Base-by-base conservation (phyloP, 176 grass and related monocot genomes). In the Typha latifolia region DNA sequence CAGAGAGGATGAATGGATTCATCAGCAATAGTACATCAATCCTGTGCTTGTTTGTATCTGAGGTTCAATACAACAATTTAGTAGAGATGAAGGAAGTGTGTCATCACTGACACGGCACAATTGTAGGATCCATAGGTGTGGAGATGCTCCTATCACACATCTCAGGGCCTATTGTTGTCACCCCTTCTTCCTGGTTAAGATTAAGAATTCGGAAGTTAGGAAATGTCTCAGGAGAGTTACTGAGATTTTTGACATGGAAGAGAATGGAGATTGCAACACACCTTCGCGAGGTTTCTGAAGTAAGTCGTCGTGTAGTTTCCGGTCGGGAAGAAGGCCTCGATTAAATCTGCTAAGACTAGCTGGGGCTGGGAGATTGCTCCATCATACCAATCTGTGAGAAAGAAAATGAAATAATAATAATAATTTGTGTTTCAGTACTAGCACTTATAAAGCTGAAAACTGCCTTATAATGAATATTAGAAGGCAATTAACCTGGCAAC, bases 301-400 rank as follows among this genome's bases (percentile, higher is more conserved):
- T 87, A 93, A 74, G 81, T 74, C 62, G 81, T 87, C 61, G 34
- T 79, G 76, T 90, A 85, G 73, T 93, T 90, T 16, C 89, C 83
- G 49, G 83, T 93, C 67, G 89, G 89, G 70, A 99, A 93, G 78
- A 93, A 90, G 74, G 73, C 77, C 82, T 93, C 84, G 34, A 83
- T 90, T 51, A 99, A 76, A 72, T 99, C 89, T 72, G 86, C 89
- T 82, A 99, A 73, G 78, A 90, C 95, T 74, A 94, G 23, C 73
- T 99, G 89, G 3, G 95, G 86, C 71, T 99, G 95, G 32, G 89
- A 85, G 49, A 99, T 79, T 62, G 95, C 89, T 85, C 95, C 89
- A 69, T 99, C 84, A 27, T 80, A 85, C 95, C 95, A 99, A 79
- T 99, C 89, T 99, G 75, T 68, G 70, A 4, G 7, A 74, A 80